These are phyloP conservation scores for Backusella australiensis DNA, from an alignment of 192 early-diverging fungal species.

Conservation along the genomic window DNA sequence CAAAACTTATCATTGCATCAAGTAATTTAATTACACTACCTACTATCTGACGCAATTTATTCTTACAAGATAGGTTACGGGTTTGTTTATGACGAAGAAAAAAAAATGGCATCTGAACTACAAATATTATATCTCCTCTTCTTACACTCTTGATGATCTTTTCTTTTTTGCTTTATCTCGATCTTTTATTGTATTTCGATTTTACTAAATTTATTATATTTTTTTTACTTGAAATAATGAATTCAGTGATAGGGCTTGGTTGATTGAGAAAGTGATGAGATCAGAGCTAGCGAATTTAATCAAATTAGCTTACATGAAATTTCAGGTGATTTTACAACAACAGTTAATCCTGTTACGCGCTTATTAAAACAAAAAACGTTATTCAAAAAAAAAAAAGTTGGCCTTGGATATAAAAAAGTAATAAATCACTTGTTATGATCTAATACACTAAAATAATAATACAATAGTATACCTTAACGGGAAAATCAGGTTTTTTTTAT, in stretches of 20 bases:
- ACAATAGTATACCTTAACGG: not conserved
- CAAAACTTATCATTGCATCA: not conserved
- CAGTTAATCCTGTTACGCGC: not conserved
- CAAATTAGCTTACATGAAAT: not conserved
- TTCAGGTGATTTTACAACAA: conserved; percentile 4
- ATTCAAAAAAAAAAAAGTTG: not conserved
- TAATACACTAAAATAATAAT: not conserved
- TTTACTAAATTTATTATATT: not conserved
- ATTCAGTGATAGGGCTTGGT: not conserved
- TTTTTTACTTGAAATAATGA: not conserved
- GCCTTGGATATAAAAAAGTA: not conserved
- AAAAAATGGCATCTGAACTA: not conserved
- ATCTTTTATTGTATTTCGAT: not conserved
- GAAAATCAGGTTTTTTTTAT: not conserved
- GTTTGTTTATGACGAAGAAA: not conserved
- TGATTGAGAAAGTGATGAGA: not conserved
- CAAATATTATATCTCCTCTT: conserved; percentile 2
- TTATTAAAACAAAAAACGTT: not conserved
- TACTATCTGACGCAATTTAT: not conserved
- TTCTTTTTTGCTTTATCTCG: not conserved
- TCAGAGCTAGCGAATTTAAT: not conserved
- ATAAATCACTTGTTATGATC: not conserved
- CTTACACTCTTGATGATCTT: not conserved
- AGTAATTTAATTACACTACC: not conserved
- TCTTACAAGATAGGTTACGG: not conserved